Evolutionary conservation across 208 protist genomes (phyloP), one percentile per base, ranked within the genome.

Genomic region (Naegleria lovaniensis): DNA sequence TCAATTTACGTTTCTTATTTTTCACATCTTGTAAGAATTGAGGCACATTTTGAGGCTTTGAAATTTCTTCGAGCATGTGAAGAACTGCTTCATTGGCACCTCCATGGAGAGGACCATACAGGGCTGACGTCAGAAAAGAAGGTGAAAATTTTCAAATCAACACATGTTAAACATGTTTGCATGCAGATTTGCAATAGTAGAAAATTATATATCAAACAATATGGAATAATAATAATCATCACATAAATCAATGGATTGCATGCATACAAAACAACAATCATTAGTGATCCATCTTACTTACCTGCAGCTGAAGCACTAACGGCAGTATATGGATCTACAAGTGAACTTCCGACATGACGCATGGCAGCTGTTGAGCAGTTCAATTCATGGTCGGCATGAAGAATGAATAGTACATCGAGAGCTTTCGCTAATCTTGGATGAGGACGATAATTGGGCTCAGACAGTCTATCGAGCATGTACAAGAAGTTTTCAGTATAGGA

Each of bases 341-440:
- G 15, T 75, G 67, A 39, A 22, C 15, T 36, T 38, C 55, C 67
- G 43, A 94, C 92, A 67, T 95, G 93, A 29, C 95, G 91, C 79
- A 96, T 92, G n/a, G 95, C 92, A 7, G 95, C 91, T 4, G 95
- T 96, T 16, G 95, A 96, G 55, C 93, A 94, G 91, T 96, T 96
- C 83, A 95, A 91, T 90, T 96, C 95, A 91, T 97, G 95, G 88
- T 97, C 95, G 0, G 95, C 95, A 83, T 90, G 55, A 22, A 90
- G 29, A 90, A 90, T 90, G 5, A 90, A 90, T 6, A 39, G 25
- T 15, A 90, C 58, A 83, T 90, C 89, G 15, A 90, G 13, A 29
- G 89, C 51, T 75, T 39, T 55, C 1, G 55, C 89, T 29, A 90
- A 25, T 43, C 25, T 48, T 41, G 51, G 55, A 90, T 90, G 40